These are phyloP conservation scores for Ceratocystis cacaofunesta DNA, from an alignment of 2,329 filamentous ascomycete genomes.

Conservation along the genomic window DNA sequence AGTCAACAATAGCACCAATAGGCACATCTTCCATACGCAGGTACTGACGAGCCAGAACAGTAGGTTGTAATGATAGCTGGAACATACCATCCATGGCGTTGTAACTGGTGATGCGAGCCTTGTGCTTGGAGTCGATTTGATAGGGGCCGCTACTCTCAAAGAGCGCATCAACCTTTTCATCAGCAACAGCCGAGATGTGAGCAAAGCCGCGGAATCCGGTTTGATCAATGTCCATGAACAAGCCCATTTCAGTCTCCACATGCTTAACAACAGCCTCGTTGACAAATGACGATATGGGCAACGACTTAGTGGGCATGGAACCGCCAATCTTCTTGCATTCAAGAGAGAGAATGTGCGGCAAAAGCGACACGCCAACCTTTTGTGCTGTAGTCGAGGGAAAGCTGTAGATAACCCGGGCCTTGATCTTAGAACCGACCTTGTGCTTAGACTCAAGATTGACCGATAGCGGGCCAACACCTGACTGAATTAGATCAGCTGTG, in stretches of 20 bases:
- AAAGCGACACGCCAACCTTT: constrained; percentile 74
- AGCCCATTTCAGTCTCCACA: constrained; percentile 64
- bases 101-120: constrained; percentile 71
- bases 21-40: constrained; percentile 82
- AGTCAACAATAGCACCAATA: constrained; percentile 65
- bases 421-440: constrained; percentile 70
- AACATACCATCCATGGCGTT: constrained; percentile 77
- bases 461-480: constrained; percentile 55
- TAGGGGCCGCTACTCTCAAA: constrained; percentile 63
- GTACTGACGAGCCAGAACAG: constrained; percentile 72
- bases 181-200: constrained; percentile 83
- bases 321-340: constrained; percentile 29
- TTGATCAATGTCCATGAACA: constrained; percentile 58
- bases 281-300: constrained; percentile 61
- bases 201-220: constrained; percentile 67
- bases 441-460: constrained; percentile 61
- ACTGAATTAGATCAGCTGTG: constrained; percentile 82
- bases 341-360: constrained; percentile 68
- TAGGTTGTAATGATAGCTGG: constrained; percentile 69
- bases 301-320: constrained; percentile 37
- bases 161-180: constrained; percentile 74
- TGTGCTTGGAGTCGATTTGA: constrained; percentile 63
- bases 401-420: constrained; percentile 74
- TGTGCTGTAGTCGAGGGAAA: constrained; percentile 65
- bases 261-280: constrained; percentile 65